Conservation (phyloP, 192 early-diverging fungal genomes). For the Podila clonocystis region DNA sequence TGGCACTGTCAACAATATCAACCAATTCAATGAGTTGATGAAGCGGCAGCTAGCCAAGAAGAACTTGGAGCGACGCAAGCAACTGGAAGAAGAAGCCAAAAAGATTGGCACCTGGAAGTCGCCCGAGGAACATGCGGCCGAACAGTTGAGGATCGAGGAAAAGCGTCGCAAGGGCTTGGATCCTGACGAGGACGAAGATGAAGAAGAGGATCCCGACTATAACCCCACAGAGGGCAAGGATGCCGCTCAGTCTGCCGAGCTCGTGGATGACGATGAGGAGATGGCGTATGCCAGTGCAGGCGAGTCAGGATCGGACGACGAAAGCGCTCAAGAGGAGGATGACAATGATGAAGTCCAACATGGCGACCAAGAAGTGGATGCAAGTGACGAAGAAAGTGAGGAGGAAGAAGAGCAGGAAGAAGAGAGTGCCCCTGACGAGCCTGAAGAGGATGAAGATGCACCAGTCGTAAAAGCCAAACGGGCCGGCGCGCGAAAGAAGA, state of each 20-base stretch:
- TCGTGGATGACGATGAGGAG: constrained; percentile 7
- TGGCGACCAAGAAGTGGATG: background rate
- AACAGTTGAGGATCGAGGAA: constrained; percentile 26
- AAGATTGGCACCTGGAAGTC: constrained; percentile 25
- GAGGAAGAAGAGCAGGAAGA: constrained; percentile 1
- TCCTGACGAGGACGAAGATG: constrained; percentile 16
- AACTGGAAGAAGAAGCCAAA: constrained; percentile 21
- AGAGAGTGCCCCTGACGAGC: constrained; percentile 1
- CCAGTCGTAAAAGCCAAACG: constrained; percentile 7
- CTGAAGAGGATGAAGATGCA: constrained; percentile 16
- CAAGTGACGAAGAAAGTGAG: background rate
- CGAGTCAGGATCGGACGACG: background rate
- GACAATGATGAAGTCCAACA: background rate
- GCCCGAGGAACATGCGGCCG: constrained; percentile 28
- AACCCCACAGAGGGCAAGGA: background rate
- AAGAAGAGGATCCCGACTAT: constrained; percentile 5
- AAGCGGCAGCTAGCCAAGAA: constrained; percentile 22
- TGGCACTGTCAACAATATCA: background rate
- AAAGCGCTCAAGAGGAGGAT: background rate
- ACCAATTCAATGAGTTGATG: constrained; percentile 12
- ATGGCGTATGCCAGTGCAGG: constrained; percentile 8
- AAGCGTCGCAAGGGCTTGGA: constrained; percentile 13
- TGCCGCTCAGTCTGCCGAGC: background rate
- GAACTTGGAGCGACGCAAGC: constrained; percentile 19
- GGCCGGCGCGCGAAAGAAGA: background rate